Conservation (phyloP, 495 filamentous ascomycete species). For the Penicillium paxilli region DNA sequence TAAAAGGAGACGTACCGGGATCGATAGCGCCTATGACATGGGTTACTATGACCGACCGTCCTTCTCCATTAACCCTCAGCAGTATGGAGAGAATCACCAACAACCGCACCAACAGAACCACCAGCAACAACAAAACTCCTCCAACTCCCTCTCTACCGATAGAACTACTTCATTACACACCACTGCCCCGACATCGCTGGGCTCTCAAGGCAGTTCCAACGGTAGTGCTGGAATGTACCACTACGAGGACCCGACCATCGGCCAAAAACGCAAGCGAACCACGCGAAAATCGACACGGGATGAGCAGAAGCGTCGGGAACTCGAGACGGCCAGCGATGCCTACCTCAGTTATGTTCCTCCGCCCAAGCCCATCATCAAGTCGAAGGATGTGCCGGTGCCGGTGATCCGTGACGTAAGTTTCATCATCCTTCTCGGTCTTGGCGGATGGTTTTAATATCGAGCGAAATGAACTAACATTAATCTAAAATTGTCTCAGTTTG, state of each 20-base stretch:
- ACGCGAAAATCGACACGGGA: slow-evolving; percentile 76
- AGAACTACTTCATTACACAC: slow-evolving; percentile 85
- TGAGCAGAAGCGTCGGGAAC: slow-evolving; percentile 74
- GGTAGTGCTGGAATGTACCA: slow-evolving; percentile 33
- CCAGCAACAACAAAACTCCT: slow-evolving; percentile 48
- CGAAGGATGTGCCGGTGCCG: slow-evolving; percentile 83
- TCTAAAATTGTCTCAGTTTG: slow-evolving; percentile 36
- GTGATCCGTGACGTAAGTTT: slow-evolving; percentile 78
- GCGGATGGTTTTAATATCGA: background rate
- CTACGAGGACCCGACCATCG: slow-evolving; percentile 57
- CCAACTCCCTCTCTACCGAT: slow-evolving; percentile 75
- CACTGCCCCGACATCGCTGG: slow-evolving; percentile 87
- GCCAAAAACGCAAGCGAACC: slow-evolving; percentile 85
- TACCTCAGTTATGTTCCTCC: slow-evolving; percentile 81
- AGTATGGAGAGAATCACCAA: slow-evolving; percentile 49
- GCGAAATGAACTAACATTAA: background rate
- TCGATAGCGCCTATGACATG: slow-evolving; percentile 63
- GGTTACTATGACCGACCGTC: slow-evolving; percentile 60
- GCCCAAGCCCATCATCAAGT: slow-evolving; percentile 85
- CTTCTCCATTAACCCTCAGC: slow-evolving; percentile 72
- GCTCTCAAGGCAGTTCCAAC: slow-evolving; percentile 67
- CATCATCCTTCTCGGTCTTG: slow-evolving; percentile 1
- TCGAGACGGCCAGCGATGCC: slow-evolving; percentile 65
- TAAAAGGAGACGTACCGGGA: slow-evolving; percentile 65
- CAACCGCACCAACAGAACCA: background rate